A percentile compares a stretch with the other conserved stretches of the same genome.
These are phyloP conservation scores for Parafenestella ontariensis DNA, from an alignment of 2,329 filamentous ascomycete genomes.

Conservation along the genomic window DNA sequence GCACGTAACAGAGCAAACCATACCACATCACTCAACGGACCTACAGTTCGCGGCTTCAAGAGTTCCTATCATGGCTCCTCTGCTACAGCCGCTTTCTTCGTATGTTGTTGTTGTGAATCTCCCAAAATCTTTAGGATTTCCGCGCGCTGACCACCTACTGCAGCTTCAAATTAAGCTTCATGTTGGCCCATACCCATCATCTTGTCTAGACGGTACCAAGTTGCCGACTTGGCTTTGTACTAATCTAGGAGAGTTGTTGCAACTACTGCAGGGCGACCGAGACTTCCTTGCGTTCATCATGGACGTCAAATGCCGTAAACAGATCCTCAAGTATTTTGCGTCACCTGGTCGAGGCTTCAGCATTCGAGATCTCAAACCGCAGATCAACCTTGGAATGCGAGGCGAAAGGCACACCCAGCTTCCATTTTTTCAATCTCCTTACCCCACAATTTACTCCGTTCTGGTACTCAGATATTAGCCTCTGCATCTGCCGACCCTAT, in stretches of 20 bases:
- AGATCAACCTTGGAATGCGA: not conserved
- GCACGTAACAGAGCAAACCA: not conserved
- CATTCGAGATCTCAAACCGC: not conserved
- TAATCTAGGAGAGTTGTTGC: constrained; percentile 1
- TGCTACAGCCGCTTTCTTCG: not conserved
- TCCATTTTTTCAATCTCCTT: constrained; percentile 10
- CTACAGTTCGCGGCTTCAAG: not conserved
- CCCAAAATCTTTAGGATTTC: not conserved
- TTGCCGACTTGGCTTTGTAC: constrained; percentile 12
- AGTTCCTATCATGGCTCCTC: not conserved
- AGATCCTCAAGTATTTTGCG: not conserved
- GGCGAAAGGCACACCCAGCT: not conserved
- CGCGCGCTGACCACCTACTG: not conserved
- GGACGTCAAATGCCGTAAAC: not conserved
- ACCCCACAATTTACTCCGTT: constrained; percentile 23
- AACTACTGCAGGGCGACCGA: not conserved
- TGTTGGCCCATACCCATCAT: constrained; percentile 4
- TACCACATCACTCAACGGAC: not conserved
- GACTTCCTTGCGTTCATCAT: not conserved
- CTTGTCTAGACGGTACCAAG: constrained; percentile 12
- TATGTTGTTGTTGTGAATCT: not conserved
- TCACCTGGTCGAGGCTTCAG: not conserved
- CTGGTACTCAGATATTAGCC: constrained; percentile 19
- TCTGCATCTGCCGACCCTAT: constrained; percentile 33
- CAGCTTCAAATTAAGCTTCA: constrained; percentile 13